Percentiles rank a stretch among this genome's conserved stretches.
These are phyloP conservation scores for Paratinospora sagittata DNA, from an alignment of 164 flowering plant species.

Conservation along the genomic window DNA sequence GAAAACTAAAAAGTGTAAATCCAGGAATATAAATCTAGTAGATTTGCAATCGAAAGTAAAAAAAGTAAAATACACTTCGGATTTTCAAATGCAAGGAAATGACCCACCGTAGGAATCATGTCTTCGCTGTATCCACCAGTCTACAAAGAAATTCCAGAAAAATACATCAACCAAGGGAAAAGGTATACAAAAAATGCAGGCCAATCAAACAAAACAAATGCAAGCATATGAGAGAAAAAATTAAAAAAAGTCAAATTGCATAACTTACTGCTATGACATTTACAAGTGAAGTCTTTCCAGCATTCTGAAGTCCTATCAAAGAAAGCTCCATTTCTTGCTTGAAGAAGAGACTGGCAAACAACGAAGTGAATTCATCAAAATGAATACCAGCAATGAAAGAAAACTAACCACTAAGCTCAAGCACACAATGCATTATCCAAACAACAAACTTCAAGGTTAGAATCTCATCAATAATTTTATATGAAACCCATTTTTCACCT, in stretches of 20 bases:
- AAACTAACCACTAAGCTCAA: background rate
- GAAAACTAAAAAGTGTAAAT: background rate
- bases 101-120: conserved; percentile 93
- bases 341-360: conserved; percentile 70
- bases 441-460: too few species aligned
- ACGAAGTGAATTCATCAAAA: conserved; percentile 6
- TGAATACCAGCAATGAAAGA: background rate
- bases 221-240: background rate
- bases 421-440: too few species aligned
- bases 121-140: conserved; percentile 98
- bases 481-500: too few species aligned
- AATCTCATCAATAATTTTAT: too few species aligned
- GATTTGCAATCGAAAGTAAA: too few species aligned
- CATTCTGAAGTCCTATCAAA: conserved; percentile 92
- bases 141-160: conserved; percentile 27
- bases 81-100: background rate
- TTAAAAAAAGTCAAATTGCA: background rate
- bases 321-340: conserved; percentile 99
- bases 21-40: background rate
- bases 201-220: background rate
- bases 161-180: background rate
- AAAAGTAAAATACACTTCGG: background rate
- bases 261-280: conserved; percentile 84
- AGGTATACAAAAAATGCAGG: background rate
- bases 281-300: conserved; percentile 94